phyloP scores from a whole-genome alignment of 2,329 filamentous ascomycete species.

The Fusarium nanum region DNA sequence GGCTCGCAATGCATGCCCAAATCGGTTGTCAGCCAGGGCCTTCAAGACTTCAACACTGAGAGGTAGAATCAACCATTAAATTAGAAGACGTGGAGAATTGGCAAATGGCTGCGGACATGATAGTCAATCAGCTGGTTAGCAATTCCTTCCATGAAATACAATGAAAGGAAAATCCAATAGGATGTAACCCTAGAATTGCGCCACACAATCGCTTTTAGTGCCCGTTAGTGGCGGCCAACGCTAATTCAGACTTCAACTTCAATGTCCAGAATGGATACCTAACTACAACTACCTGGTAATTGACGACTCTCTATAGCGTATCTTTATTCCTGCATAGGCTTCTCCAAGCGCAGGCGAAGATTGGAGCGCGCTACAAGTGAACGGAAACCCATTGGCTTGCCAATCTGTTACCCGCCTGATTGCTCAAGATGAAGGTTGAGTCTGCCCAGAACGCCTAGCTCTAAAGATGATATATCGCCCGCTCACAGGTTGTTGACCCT shows the following conservation, averaged over 20 bases:
- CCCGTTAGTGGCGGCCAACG: background rate
- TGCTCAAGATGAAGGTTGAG: background rate
- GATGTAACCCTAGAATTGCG: background rate
- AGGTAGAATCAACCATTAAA: too few species aligned
- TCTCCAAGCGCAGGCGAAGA: background rate
- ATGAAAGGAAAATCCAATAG: background rate
- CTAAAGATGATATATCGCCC: background rate
- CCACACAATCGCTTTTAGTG: background rate
- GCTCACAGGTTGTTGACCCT: background rate
- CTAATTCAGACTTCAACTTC: background rate
- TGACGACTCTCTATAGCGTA: accelerated
- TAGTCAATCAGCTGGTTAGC: background rate
- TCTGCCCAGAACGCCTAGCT: background rate
- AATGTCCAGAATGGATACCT: background rate
- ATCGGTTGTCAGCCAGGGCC: accelerated
- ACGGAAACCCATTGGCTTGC: background rate
- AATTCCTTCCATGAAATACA: background rate
- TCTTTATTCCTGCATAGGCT: too few species aligned
- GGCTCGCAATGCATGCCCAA: background rate
- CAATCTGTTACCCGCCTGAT: too few species aligned
- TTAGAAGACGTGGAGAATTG: too few species aligned
- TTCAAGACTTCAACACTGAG: background rate
- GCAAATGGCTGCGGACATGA: accelerated
- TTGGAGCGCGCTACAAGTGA: accelerated
- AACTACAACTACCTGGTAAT: background rate